Conservation (phyloP, 768 basidiomycete genomes). For the Imleria badia region DNA sequence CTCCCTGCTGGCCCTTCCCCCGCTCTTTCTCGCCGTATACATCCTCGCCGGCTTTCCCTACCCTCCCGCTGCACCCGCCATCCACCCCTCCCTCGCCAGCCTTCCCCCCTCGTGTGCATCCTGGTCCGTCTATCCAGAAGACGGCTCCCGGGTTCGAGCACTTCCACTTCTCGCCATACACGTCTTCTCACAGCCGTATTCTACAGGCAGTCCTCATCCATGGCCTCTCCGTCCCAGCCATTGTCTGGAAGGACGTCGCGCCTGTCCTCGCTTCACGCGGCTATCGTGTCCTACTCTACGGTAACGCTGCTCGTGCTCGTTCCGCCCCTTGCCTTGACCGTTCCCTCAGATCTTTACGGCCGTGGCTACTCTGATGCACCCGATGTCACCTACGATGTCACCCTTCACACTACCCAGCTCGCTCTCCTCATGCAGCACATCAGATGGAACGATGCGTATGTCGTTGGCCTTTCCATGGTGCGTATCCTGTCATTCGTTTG, state of each 20-base stretch:
- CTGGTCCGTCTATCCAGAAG: conserved; percentile 73
- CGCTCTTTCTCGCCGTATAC: conserved; percentile 58
- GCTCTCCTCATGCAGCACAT: conserved; percentile 80
- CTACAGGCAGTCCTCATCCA: conserved; percentile 72
- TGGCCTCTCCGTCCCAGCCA: conserved; percentile 72
- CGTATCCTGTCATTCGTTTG: neutral
- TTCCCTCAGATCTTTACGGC: conserved; percentile 68
- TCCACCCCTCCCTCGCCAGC: conserved; percentile 60
- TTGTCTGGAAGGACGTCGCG: conserved; percentile 76
- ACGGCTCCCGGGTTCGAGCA: conserved; percentile 60
- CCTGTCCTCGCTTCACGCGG: conserved; percentile 61
- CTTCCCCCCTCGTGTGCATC: conserved; percentile 54
- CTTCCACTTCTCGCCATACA: neutral
- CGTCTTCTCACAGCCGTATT: conserved; percentile 2
- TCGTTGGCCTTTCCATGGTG: conserved; percentile 80
- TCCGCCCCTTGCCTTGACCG: neutral
- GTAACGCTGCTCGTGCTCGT: conserved; percentile 34
- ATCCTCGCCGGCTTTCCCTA: conserved; percentile 66
- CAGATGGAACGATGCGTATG: conserved; percentile 62
- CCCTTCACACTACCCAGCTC: conserved; percentile 73
- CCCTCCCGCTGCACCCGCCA: conserved; percentile 47
- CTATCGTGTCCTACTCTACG: conserved; percentile 75
- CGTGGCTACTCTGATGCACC: conserved; percentile 85
- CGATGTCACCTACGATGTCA: conserved; percentile 60
- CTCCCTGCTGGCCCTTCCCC: conserved; percentile 58